Conservation (phyloP, 2,329 filamentous ascomycete genomes). For the Pseudogymnoascus verrucosus region DNA sequence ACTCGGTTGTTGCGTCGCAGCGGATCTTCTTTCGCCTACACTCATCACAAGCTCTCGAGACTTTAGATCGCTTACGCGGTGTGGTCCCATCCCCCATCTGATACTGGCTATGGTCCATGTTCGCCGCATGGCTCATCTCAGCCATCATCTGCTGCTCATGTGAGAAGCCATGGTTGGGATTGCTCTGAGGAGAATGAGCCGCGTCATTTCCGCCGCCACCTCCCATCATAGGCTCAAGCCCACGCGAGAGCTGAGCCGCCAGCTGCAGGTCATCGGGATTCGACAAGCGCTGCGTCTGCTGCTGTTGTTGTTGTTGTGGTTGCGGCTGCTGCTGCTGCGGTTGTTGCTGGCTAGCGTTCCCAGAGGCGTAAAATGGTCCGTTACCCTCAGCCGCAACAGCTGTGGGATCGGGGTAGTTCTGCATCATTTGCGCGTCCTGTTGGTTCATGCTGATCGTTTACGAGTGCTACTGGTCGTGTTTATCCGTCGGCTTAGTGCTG, state of each 20-base stretch:
- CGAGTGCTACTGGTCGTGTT: background rate
- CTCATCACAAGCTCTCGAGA: conserved; percentile 82
- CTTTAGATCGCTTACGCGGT: conserved; percentile 72
- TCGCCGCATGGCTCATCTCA: conserved; percentile 17
- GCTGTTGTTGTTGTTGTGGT: conserved; percentile 21
- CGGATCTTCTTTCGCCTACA: conserved; percentile 85
- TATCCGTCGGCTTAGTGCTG: background rate
- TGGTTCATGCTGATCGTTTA: conserved; percentile 12
- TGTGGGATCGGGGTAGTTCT: conserved; percentile 25
- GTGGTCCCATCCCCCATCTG: conserved; percentile 38
- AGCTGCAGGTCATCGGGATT: conserved; percentile 35
- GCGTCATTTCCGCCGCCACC: conserved; percentile 11
- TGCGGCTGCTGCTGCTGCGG: conserved; percentile 20
- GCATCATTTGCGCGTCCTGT: conserved; percentile 24
- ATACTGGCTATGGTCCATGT: conserved; percentile 36
- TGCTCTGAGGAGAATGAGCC: conserved; percentile 12
- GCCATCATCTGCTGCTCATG: conserved; percentile 37
- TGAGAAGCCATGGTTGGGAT: conserved; percentile 23
- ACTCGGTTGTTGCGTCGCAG: conserved; percentile 73
- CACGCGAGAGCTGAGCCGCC: background rate
- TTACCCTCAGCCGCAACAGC: conserved; percentile 10
- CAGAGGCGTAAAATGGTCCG: conserved; percentile 23
- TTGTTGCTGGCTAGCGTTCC: conserved; percentile 18
- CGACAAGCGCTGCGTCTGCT: conserved; percentile 23
- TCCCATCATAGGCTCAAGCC: background rate